Percentiles rank a stretch among this genome's conserved stretches.
Evolutionary conservation across 139 green algal species (phyloP).

Genomic region (Tetratostichococcus sp.): DNA sequence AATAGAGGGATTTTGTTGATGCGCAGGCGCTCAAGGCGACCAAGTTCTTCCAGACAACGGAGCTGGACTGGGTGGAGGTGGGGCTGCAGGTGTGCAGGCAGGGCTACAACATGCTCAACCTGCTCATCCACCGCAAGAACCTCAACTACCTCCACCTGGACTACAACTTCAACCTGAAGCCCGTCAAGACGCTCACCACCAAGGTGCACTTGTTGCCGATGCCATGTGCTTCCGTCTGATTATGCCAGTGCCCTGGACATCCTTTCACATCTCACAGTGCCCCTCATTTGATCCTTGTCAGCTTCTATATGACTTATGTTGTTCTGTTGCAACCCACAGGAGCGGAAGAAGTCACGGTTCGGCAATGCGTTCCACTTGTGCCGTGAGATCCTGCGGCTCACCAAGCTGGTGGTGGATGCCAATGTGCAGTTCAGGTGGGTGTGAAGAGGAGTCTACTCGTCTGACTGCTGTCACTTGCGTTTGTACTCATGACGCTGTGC

Average conservation of each 20-base stretch:
- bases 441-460: no score
- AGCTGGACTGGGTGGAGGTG: constrained; percentile 99
- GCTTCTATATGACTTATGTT: no score
- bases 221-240: background rate
- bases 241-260: no score
- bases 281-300: no score
- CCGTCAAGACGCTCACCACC: constrained; percentile 99
- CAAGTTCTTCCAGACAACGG: constrained; percentile 99
- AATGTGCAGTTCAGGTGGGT: constrained; percentile 88
- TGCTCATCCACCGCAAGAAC: constrained; percentile 99
- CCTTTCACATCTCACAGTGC: no score
- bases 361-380: constrained; percentile 99
- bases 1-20: no score
- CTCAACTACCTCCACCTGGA: constrained; percentile 99
- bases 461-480: background rate
- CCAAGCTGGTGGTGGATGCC: constrained; percentile 96
- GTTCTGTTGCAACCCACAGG: no score
- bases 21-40: constrained; percentile 75
- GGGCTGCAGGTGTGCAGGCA: constrained; percentile 97
- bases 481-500: no score
- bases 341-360: constrained; percentile 99
- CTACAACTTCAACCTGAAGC: constrained; percentile 99
- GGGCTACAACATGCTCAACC: constrained; percentile 99
- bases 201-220: constrained; percentile 40
- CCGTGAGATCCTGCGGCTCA: constrained; percentile 97